Conservation (phyloP, 2,329 filamentous ascomycete species). For the Curvularia sp. region DNA sequence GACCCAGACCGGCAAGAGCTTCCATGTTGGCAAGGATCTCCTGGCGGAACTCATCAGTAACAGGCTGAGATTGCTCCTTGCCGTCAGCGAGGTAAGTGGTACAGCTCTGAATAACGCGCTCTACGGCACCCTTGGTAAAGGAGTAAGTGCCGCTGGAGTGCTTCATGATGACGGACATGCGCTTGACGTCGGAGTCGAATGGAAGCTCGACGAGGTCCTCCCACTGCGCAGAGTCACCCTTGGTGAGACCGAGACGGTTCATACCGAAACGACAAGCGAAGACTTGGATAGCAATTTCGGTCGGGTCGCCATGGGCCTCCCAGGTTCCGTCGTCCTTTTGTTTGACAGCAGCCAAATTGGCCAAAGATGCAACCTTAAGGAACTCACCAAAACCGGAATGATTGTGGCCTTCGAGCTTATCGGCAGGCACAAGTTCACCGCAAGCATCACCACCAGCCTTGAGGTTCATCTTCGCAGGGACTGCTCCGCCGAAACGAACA, state of each 20-base stretch:
- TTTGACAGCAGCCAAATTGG: constrained; percentile 62
- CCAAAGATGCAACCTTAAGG: constrained; percentile 50
- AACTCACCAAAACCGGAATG: constrained; percentile 40
- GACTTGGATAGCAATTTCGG: constrained; percentile 78
- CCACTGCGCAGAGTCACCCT: constrained; percentile 41
- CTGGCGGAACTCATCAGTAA: constrained; percentile 62
- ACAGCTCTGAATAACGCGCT: constrained; percentile 60
- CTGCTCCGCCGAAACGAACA: constrained; percentile 36
- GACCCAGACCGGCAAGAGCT: constrained; percentile 68
- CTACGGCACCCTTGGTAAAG: constrained; percentile 73
- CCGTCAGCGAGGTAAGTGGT: constrained; percentile 59
- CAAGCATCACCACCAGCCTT: constrained; percentile 27
- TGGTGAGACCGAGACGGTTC: constrained; percentile 62
- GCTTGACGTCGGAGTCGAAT: constrained; percentile 77
- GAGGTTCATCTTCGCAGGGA: constrained; percentile 40
- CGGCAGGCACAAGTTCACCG: constrained; percentile 22
- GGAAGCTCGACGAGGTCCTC: constrained; percentile 68
- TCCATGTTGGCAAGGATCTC: constrained; percentile 73
- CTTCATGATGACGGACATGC: constrained; percentile 75
- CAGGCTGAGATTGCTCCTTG: constrained; percentile 36
- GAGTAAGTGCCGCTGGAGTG: constrained; percentile 48
- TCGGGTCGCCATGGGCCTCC: constrained; percentile 55
- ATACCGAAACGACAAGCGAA: constrained; percentile 73
- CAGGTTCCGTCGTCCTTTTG: constrained; percentile 52
- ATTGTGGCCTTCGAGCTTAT: constrained; percentile 34